A percentile compares a stretch with the other conserved stretches of the same genome.
Evolutionary conservation across 768 basidiomycete genomes (phyloP).

Genomic region (Boletus tomentosulus): DNA sequence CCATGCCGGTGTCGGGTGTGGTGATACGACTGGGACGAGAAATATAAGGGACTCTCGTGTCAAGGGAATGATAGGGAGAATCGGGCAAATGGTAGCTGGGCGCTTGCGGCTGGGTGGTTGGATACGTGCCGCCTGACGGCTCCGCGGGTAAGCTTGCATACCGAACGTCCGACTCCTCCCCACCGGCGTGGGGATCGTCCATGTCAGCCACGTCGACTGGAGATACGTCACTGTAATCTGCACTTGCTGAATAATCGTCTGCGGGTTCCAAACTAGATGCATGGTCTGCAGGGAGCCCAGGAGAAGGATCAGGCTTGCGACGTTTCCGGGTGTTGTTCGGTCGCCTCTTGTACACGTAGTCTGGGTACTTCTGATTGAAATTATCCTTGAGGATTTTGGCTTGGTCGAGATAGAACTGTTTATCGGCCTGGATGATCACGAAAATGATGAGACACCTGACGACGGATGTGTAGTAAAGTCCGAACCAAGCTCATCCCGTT

Average conservation of each 20-base stretch:
- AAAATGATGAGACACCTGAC: slow-evolving; percentile 7
- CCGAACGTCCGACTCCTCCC: slow-evolving; percentile 14
- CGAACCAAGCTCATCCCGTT: slow-evolving; percentile 70
- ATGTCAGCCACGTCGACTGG: slow-evolving; percentile 32
- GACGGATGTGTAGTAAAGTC: slow-evolving; percentile 10
- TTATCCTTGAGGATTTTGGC: slow-evolving; percentile 82
- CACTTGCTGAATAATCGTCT: slow-evolving; percentile 27
- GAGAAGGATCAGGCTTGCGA: slow-evolving; percentile 37
- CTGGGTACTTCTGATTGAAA: slow-evolving; percentile 83
- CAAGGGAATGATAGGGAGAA: slow-evolving; percentile 22
- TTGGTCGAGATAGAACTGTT: slow-evolving; percentile 85
- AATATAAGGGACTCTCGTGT: slow-evolving; percentile 24
- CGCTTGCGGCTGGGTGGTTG: slow-evolving; percentile 13
- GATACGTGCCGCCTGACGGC: slow-evolving; percentile 10
- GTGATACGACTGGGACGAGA: slow-evolving; percentile 26
- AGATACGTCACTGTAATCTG: slow-evolving; percentile 38
- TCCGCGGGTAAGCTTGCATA: slow-evolving; percentile 24
- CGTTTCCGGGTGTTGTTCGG: slow-evolving; percentile 83
- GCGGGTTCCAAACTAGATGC: slow-evolving; percentile 29
- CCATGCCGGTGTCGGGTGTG: slow-evolving; percentile 24
- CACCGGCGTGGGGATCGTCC: slow-evolving; percentile 17
- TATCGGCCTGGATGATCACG: slow-evolving; percentile 51
- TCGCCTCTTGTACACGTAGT: slow-evolving; percentile 84
- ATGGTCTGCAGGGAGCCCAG: slow-evolving; percentile 29
- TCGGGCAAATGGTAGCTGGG: slow-evolving; percentile 27